Conservation (phyloP, 2,329 filamentous ascomycete genomes). For the Colletotrichum abscissum region DNA sequence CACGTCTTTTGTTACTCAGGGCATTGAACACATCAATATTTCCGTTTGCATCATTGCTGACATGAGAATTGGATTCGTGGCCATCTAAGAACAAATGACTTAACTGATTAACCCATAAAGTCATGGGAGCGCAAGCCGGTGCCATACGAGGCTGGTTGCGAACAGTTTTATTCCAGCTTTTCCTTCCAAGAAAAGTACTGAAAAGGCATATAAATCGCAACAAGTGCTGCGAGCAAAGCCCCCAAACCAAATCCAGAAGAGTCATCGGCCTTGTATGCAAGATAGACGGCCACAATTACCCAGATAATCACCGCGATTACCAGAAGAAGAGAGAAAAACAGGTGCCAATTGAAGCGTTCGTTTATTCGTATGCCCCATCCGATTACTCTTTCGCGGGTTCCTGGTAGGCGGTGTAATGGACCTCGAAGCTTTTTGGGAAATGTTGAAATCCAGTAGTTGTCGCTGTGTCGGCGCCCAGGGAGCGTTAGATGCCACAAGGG, state of each 20-base stretch:
- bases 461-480: not conserved
- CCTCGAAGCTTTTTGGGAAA: conserved; percentile 13
- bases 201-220: not conserved
- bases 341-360: not conserved
- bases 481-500: conserved; percentile 1
- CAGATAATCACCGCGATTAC: not conserved
- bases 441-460: conserved; percentile 12
- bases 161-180: not conserved
- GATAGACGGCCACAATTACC: not conserved
- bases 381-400: not conserved
- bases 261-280: not conserved
- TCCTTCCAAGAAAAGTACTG: conserved; percentile 26
- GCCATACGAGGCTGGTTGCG: not conserved
- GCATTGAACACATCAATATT: too few relatives aligned
- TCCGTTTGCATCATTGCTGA: too few relatives aligned
- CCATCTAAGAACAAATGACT: too few relatives aligned
- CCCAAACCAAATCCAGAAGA: conserved; percentile 8
- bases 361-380: not conserved
- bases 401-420: not conserved
- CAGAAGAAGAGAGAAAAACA: not conserved
- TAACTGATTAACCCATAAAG: too few relatives aligned
- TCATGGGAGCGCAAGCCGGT: too few relatives aligned
- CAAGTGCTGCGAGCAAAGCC: conserved; percentile 10
- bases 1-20: too few relatives aligned
- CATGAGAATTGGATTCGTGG: too few relatives aligned